Evolutionary conservation across 305 asterid species (phyloP), one percentile per base, ranked within the genome.

Genomic region (Solanum hybrid): DNA sequence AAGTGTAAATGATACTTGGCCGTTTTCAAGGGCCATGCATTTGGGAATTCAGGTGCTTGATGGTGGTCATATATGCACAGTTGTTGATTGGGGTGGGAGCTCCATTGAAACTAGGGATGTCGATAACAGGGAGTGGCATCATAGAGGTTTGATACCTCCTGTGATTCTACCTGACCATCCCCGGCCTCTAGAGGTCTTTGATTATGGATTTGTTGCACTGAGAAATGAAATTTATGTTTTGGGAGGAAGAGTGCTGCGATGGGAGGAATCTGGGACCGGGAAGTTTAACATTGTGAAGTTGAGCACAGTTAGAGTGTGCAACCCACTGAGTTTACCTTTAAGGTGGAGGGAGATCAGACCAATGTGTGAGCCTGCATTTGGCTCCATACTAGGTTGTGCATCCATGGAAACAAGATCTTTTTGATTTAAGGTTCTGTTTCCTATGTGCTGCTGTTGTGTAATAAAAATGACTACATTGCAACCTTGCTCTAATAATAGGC

Each of bases 21-120:
- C 88, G 2, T 85, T 45, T 85, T 85, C 88, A 22, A 85, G 88
- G 77, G 88, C 88, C 36, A 51, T 85, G 88, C 77, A 85, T 85
- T 85, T 85, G 76, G 88, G 88, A 85, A 85, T 85, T 85, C 88
- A 85, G 88, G 88, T 85, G 77, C 88, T 85, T 85, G 88, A 85
- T 85, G 88, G 77, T 85, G 88, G 88, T 57, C 88, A 85, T 32
- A 85, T 85, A 57, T 85, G 88, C 88, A 85, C 88, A 51, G 45
- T 85, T 85, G 88, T 57, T 5, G 88, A 85, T 85, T 85, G 88
- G 88, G 88, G 88, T 61, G 88, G 88, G 77, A 85, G 88, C 41
- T 32, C 88, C 75, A 32, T 85, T 61, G 34, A 85, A 85, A 85
- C 88, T 11, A 85, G 88, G 77, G 88, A 85, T 51, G 76, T 85